Conservation (phyloP, 495 filamentous ascomycete genomes). For the Talaromyces ruber region DNA sequence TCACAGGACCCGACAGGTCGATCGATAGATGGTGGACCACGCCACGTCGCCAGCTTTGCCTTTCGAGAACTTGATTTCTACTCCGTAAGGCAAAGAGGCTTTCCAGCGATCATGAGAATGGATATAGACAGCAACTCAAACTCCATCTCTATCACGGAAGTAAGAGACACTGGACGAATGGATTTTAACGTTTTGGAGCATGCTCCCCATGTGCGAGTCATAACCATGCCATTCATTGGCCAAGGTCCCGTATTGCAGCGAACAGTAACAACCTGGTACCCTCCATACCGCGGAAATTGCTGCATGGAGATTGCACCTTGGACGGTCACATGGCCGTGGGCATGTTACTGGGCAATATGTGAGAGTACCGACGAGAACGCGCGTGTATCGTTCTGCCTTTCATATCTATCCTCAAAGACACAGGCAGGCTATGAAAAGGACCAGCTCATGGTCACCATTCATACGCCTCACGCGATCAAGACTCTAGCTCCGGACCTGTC, state of each 20-base stretch:
- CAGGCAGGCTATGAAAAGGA: background rate
- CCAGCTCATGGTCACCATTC: conserved; percentile 17
- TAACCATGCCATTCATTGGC: conserved; percentile 46
- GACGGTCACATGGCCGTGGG: conserved; percentile 15
- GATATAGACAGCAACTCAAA: conserved; percentile 39
- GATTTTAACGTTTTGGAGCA: conserved; percentile 20
- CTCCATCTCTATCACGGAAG: conserved; percentile 37
- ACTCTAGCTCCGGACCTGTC: conserved; percentile 37
- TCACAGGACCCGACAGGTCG: conserved; percentile 44
- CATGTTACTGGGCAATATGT: conserved; percentile 38
- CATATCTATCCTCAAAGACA: conserved; percentile 18
- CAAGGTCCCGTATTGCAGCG: conserved; percentile 45
- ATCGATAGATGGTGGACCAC: conserved; percentile 29
- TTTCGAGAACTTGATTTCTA: conserved; percentile 49
- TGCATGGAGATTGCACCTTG: conserved; percentile 18
- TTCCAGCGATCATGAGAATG: conserved; percentile 43
- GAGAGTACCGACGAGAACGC: conserved; percentile 44
- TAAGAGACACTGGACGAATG: conserved; percentile 21
- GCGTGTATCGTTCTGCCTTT: conserved; percentile 46
- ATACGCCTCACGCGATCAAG: conserved; percentile 26
- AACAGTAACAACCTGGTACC: conserved; percentile 33
- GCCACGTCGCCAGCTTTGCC: conserved; percentile 46
- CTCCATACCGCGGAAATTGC: conserved; percentile 28
- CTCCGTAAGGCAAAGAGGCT: conserved; percentile 47
- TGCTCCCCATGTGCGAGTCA: conserved; percentile 33